A percentile compares a stretch with the other conserved stretches of the same genome.
Evolutionary conservation across 352 stramenopile genomes (phyloP).

Genomic region (Pythium grandisporangium): DNA sequence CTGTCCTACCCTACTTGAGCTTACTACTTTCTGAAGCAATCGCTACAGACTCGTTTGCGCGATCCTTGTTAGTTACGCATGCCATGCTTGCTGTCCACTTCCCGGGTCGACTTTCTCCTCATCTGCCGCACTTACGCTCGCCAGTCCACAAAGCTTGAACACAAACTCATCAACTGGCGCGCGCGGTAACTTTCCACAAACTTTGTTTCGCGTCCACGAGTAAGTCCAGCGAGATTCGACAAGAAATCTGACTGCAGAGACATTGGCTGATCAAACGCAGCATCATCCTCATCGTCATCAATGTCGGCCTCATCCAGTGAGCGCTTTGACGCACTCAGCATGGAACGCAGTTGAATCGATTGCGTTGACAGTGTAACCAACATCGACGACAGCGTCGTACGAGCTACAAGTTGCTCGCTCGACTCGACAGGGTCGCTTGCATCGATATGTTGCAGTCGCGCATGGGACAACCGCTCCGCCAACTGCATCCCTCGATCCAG

Average conservation of each 20-base stretch:
- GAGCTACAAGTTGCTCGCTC: slow-evolving; percentile 11
- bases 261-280: background rate
- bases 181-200: slow-evolving; percentile 17
- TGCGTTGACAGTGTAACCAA: slow-evolving; percentile 12
- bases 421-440: no score
- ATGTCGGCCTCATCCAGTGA: slow-evolving; percentile 2
- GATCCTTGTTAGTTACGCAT: background rate
- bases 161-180: slow-evolving; percentile 8
- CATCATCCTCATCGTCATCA: slow-evolving; percentile 3
- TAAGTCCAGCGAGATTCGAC: slow-evolving; percentile 4
- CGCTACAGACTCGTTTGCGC: no score
- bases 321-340: no score
- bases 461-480: slow-evolving; percentile 31
- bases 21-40: no score
- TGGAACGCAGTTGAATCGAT: slow-evolving; percentile 8
- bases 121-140: slow-evolving; percentile 9
- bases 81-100: no score
- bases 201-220: slow-evolving; percentile 15
- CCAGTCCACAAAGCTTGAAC: slow-evolving; percentile 13
- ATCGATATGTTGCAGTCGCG: background rate
- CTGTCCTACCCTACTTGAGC: no score
- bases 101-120: no score
- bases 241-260: slow-evolving; percentile 11
- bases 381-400: slow-evolving; percentile 16
- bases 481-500: slow-evolving; percentile 50